Conservation (phyloP, 371 early-diverging fungal species). For the Paraphysoderma sedebokerense region DNA sequence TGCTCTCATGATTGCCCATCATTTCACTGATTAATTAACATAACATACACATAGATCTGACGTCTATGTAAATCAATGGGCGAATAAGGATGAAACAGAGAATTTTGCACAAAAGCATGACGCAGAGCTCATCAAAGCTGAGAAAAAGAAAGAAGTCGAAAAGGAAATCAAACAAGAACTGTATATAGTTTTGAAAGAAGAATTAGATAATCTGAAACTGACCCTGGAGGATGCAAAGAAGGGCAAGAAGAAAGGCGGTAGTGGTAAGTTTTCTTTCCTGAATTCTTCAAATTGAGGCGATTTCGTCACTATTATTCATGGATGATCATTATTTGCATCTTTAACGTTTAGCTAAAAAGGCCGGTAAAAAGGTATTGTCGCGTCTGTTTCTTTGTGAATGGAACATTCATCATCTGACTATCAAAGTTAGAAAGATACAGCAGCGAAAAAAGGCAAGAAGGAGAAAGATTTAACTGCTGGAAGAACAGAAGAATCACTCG, state of each 20-base stretch:
- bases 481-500: constrained; percentile 29
- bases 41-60: no score
- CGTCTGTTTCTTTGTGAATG: no score
- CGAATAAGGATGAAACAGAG: constrained; percentile 23
- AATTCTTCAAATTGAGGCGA: neutral
- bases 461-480: constrained; percentile 38
- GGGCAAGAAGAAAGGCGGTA: constrained; percentile 23
- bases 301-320: neutral
- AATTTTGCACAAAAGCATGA: constrained; percentile 41
- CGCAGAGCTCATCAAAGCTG: constrained; percentile 30
- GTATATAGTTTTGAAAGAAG: constrained; percentile 29
- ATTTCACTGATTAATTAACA: no score
- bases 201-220: constrained; percentile 30
- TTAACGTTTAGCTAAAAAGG: constrained; percentile 11
- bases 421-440: constrained; percentile 16
- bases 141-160: constrained; percentile 32
- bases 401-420: no score
- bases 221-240: constrained; percentile 24
- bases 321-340: neutral
- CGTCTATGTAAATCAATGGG: constrained; percentile 13
- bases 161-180: constrained; percentile 32
- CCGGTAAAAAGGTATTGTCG: constrained; percentile 20
- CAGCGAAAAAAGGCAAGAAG: constrained; percentile 32
- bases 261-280: neutral
- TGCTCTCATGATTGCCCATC: no score